These are phyloP conservation scores for Lipomyces kockii DNA, from an alignment of 805 yeast species.

Conservation along the genomic window DNA sequence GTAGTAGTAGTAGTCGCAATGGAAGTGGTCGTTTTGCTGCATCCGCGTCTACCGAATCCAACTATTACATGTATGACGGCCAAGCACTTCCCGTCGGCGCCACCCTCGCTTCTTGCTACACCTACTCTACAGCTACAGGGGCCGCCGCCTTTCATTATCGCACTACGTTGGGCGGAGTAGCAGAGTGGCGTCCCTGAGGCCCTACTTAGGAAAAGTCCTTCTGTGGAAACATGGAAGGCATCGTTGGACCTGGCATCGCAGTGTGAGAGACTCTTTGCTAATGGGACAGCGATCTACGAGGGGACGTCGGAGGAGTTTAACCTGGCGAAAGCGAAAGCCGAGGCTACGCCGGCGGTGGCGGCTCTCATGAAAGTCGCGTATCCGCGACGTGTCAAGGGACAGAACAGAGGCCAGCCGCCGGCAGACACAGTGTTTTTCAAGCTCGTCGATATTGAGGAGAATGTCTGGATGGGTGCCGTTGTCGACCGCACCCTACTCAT, in stretches of 20 bases:
- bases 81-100: conserved; percentile 22
- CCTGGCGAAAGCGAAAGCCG: background rate
- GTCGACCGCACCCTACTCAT: conserved; percentile 32
- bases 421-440: conserved; percentile 22
- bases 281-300: conserved; percentile 37
- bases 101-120: conserved; percentile 38
- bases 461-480: conserved; percentile 37
- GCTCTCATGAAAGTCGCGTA: conserved; percentile 31
- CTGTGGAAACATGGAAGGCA: conserved; percentile 39
- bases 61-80: conserved; percentile 23
- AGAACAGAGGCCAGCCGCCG: background rate
- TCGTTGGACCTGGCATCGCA: conserved; percentile 39
- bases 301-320: conserved; percentile 20
- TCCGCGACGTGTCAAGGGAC: conserved; percentile 18
- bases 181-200: conserved; percentile 44
- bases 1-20: conserved; percentile 28
- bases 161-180: conserved; percentile 40
- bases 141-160: conserved; percentile 38
- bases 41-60: conserved; percentile 4
- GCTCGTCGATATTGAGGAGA: conserved; percentile 30
- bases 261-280: conserved; percentile 42
- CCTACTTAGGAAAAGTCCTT: conserved; percentile 39
- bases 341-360: conserved; percentile 23
- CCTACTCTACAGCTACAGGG: conserved; percentile 34
- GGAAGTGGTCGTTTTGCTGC: conserved; percentile 12